Evolutionary conservation across 495 filamentous ascomycete genomes (phyloP), one percentile per base, ranked within the genome.

Genomic region (Aspergillus kassunensis): DNA sequence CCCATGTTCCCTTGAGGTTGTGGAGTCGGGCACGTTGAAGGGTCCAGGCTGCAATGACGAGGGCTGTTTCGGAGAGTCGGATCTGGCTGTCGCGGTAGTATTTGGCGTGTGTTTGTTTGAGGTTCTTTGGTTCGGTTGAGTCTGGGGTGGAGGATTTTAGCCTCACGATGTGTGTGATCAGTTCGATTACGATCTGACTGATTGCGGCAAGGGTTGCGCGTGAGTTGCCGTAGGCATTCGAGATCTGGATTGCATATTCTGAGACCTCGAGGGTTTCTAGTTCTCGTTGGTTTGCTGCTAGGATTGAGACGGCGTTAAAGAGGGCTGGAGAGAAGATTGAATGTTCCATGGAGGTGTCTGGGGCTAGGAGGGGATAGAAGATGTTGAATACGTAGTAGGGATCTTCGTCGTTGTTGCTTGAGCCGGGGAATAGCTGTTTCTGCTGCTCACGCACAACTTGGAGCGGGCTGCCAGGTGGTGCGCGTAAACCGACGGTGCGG

Each of bases 321-420:
- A 77, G 60, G 16, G 72, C 72, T 3, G 71, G 70, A 2, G 74
- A 77, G 49, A 77, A 74, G 35, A 77, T 65, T 1, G 71, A 63
- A 47, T 70, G 63, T 51, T 77, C 74, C 67, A 77, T 68, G 0
- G 61, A 41, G 4, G 60, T 61, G 11, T 70, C 57, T 0, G 64
- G 62, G 6, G 61, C 63, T 15, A 73, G 48, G 2, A 72, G 65
- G 12, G 72, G 74, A 49, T 77, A 75, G 35, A 63, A 67, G 4
- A 74, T 53, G 44, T 71, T 75, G 60, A 77, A 77, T 13, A 77
- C 72, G 44, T 75, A 77, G 52, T 75, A 75, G 37, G 69, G 71
- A 19, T 77, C 70, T 12, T 74, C 68, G 6, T 30, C 49, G 11
- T 64, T 63, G 16, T 61, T 62, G 21, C 59, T 59, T 30, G 63